Base-by-base conservation (phyloP, 148 eudicot genomes). In the Rhododendron ferrugineum region DNA sequence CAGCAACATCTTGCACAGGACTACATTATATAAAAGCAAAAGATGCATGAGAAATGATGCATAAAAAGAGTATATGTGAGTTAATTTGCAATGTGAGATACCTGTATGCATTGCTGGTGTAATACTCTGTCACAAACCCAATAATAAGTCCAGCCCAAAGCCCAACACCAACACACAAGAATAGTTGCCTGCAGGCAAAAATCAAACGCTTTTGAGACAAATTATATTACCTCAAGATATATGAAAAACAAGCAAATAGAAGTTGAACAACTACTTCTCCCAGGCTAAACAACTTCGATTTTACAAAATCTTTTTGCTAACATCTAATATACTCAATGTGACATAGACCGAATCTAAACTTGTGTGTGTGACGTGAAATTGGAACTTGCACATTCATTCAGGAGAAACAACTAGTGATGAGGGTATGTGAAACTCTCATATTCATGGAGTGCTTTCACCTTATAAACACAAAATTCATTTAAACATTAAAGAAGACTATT, bases 1-100 rank as follows among this genome's bases (percentile, higher is more conserved):
- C 94, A 84, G 95, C 95, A 80, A 93, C 95, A 89, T 93, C 95
- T 89, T 91, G 94, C 86, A 93, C 95, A 20, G 94, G 94, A 82
- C 94, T 92, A 26, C 32, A 30, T 64, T 75, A 84, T 9, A 7
- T 11, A 44, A 40, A 42, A 42, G 80, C 28, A 44, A 42, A 37
- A 23, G 60, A 64, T 23, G 81, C n/a, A 28, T 79, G 16, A 78
- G 76, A 22, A 42, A 40, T 40, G 10, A 77, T 15, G 23, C 47
- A 86, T 79, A 2, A 90, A 91, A 80, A 89, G 85, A 26, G n/a
- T 28, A 26, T 32, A 40, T n/a, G 49, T 22, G 40, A 77, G 80
- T 22, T 42, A 54, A 77, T 30, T 60, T 44, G 34, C 5, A 2
- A 22, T 44, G 16, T 7, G 32, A 44, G 64, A 30, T 79, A 91